Evolutionary conservation across 2,329 filamentous ascomycete genomes (phyloP).

Genomic region (Cladosporium colombiae): DNA sequence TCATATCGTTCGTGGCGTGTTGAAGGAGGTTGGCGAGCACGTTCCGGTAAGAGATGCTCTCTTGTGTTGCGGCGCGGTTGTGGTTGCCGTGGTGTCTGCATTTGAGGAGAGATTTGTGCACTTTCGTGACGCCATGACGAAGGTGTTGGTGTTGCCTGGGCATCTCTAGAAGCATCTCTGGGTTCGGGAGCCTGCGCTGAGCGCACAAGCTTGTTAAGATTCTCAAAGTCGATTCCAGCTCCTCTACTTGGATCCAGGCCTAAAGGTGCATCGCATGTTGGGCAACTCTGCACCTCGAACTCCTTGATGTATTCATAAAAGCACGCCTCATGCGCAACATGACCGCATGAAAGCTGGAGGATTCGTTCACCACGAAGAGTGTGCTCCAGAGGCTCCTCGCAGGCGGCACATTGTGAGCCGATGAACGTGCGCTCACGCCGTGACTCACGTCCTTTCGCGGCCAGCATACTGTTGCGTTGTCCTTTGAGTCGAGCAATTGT

Average conservation of each 20-base stretch:
- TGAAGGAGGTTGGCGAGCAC: conserved; percentile 21
- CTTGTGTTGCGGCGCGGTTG: conserved; percentile 23
- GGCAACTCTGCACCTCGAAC: conserved; percentile 81
- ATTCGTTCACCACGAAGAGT: conserved; percentile 92
- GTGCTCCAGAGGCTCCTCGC: conserved; percentile 94
- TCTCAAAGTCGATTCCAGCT: conserved; percentile 79
- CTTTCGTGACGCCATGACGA: conserved; percentile 57
- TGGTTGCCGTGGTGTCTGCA: conserved; percentile 15
- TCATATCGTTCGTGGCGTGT: conserved; percentile 29
- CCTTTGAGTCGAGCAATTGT: conserved; percentile 22
- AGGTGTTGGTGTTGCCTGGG: conserved; percentile 59
- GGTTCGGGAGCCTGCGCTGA: conserved; percentile 55
- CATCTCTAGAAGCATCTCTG: conserved; percentile 41
- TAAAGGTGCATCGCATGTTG: conserved; percentile 86
- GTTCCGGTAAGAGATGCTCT: conserved; percentile 32
- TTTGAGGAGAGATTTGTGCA: not conserved
- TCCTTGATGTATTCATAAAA: conserved; percentile 99
- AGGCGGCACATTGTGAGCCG: conserved; percentile 90
- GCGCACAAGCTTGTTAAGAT: conserved; percentile 89
- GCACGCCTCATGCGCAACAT: conserved; percentile 96
- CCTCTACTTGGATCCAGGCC: conserved; percentile 90
- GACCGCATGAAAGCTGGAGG: conserved; percentile 92
- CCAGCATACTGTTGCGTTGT: conserved; percentile 36
- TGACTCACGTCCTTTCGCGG: conserved; percentile 39
- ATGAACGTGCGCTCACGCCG: conserved; percentile 93